phyloP scores from a whole-genome alignment of 352 stramenopile genomes.

The Blastocystis sp. region DNA sequence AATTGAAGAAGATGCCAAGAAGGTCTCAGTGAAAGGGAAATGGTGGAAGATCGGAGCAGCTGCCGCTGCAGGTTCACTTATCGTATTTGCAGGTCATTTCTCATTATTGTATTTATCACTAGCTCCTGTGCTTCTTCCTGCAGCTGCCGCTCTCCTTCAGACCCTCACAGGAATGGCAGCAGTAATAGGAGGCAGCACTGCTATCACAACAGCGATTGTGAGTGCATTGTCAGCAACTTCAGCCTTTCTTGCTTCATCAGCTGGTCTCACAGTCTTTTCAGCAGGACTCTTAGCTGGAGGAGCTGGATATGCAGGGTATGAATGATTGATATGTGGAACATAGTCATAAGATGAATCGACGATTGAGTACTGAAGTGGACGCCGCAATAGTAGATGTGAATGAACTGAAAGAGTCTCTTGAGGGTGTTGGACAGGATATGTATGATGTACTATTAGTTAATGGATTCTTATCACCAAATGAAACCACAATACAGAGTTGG shows the following conservation, averaged over 20 bases:
- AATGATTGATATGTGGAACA: background rate
- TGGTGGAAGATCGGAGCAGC: background rate
- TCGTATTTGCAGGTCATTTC: background rate
- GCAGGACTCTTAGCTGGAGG: conserved; percentile 21
- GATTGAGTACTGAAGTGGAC: background rate
- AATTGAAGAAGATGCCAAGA: background rate
- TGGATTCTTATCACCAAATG: background rate
- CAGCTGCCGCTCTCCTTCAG: background rate
- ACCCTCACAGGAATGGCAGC: background rate
- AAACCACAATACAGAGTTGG: background rate
- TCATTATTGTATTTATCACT: background rate
- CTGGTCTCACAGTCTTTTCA: background rate
- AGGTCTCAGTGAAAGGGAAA: background rate
- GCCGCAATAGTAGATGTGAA: background rate
- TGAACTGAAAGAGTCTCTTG: background rate
- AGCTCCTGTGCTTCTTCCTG: background rate
- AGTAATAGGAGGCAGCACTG: background rate
- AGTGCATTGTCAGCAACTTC: background rate
- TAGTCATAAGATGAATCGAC: conserved; percentile 10
- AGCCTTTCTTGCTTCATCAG: background rate
- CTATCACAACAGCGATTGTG: background rate
- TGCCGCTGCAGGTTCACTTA: background rate
- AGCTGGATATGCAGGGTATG: background rate
- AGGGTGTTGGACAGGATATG: background rate
- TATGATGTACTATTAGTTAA: conserved; percentile 11